Evolutionary conservation across 371 early-diverging fungal species (phyloP).

Genomic region (Mucor racemosus): DNA sequence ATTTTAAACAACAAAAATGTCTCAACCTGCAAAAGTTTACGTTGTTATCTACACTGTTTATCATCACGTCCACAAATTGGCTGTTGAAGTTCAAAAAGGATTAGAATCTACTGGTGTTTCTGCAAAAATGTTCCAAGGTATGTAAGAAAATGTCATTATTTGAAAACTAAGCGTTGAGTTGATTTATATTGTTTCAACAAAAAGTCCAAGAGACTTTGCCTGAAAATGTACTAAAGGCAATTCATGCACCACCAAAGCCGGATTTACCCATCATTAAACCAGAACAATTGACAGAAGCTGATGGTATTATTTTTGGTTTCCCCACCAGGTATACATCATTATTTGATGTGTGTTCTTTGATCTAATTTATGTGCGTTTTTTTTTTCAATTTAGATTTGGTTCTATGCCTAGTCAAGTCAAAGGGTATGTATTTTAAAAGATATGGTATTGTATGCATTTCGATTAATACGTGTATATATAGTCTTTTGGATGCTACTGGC

Average conservation of each 20-base stretch:
- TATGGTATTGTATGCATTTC: neutral
- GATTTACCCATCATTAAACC: conserved; percentile 62
- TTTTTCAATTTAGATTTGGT: conserved; percentile 30
- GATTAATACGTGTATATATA: neutral
- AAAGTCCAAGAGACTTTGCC: conserved; percentile 68
- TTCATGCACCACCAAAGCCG: conserved; percentile 65
- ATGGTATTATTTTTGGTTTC: conserved; percentile 58
- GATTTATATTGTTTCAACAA: neutral
- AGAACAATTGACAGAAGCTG: conserved; percentile 58
- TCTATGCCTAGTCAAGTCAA: conserved; percentile 42
- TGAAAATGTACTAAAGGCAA: conserved; percentile 63
- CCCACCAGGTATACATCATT: conserved; percentile 39
- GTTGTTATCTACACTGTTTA: conserved; percentile 75
- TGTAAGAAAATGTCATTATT: too few species aligned
- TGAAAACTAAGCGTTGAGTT: too few species aligned
- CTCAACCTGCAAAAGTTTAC: conserved; percentile 46
- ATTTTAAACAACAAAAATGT: conserved; percentile 15
- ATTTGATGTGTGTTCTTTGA: neutral
- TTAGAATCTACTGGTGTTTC: conserved; percentile 61
- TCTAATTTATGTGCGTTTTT: neutral
- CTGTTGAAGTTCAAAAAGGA: conserved; percentile 69
- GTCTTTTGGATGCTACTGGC: conserved; percentile 72
- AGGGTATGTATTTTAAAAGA: conserved; percentile 19
- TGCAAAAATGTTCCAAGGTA: conserved; percentile 69
- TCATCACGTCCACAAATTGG: conserved; percentile 77